These are phyloP conservation scores for Thelephora ganbajun DNA, from an alignment of 768 basidiomycete genomes.

Conservation along the genomic window DNA sequence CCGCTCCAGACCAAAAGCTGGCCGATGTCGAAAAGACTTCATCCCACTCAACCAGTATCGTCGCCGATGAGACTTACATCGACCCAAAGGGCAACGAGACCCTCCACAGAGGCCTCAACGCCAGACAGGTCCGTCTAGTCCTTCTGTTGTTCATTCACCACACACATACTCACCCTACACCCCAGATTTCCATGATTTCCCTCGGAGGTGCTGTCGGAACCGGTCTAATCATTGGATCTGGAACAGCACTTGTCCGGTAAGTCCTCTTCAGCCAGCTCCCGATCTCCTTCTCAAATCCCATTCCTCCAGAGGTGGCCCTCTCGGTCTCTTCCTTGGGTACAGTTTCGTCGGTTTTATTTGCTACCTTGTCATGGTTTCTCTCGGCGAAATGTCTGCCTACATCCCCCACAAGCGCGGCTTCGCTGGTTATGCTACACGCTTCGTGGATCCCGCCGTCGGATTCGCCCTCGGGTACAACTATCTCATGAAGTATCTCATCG, in stretches of 20 bases:
- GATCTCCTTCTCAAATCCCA: too few relatives aligned
- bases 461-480: slow-evolving; percentile 59
- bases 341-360: slow-evolving; percentile 40
- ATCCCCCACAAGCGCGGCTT: slow-evolving; percentile 47
- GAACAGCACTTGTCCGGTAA: slow-evolving; percentile 34
- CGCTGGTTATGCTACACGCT: slow-evolving; percentile 45
- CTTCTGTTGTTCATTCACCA: not conserved
- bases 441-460: slow-evolving; percentile 53
- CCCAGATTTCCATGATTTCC: slow-evolving; percentile 24
- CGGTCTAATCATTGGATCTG: slow-evolving; percentile 28
- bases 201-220: slow-evolving; percentile 22
- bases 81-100: slow-evolving; percentile 16
- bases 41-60: not conserved
- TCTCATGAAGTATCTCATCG: slow-evolving; percentile 41
- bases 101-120: slow-evolving; percentile 20
- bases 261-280: not conserved
- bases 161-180: not conserved
- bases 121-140: slow-evolving; percentile 11
- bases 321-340: slow-evolving; percentile 29
- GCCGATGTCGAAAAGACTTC: not conserved
- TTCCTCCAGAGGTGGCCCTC: slow-evolving; percentile 27
- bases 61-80: slow-evolving; percentile 6
- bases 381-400: slow-evolving; percentile 24
- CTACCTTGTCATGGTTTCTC: slow-evolving; percentile 44
- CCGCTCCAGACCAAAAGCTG: too few relatives aligned